Conservation (phyloP, 805 yeast genomes). For the Blastobotrys muscicola region DNA sequence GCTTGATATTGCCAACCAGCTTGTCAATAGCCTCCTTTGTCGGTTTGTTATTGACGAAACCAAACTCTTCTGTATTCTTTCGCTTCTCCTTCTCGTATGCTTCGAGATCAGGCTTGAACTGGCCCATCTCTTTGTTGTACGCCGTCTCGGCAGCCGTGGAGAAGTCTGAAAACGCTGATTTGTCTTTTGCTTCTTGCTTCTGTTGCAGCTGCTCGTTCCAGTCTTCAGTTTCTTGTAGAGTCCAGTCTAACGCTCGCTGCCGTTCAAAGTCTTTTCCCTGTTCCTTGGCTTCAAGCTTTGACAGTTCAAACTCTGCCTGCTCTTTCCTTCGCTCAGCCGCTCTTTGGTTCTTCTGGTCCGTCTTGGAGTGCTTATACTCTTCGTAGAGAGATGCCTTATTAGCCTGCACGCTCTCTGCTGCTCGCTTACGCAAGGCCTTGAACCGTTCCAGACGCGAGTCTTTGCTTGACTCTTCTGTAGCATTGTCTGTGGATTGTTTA, state of each 20-base stretch:
- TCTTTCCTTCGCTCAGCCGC: constrained; percentile 27
- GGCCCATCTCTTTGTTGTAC: constrained; percentile 43
- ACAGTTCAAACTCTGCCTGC: constrained; percentile 32
- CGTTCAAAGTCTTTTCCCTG: constrained; percentile 36
- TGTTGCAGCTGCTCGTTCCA: constrained; percentile 42
- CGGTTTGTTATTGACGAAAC: constrained; percentile 29
- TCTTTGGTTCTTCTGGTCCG: constrained; percentile 20
- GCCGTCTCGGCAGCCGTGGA: constrained; percentile 51
- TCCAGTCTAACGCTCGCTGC: constrained; percentile 42
- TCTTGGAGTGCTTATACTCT: constrained; percentile 26
- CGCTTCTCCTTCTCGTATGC: constrained; percentile 35
- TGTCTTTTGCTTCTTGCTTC: constrained; percentile 22
- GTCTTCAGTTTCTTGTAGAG: constrained; percentile 53
- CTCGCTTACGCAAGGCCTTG: constrained; percentile 23
- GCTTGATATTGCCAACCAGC: constrained; percentile 23
- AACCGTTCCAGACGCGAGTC: constrained; percentile 22
- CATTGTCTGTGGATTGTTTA: neutral
- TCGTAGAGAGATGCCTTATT: constrained; percentile 32
- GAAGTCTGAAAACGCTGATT: constrained; percentile 37
- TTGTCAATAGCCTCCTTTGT: constrained; percentile 26
- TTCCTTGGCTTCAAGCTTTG: constrained; percentile 29
- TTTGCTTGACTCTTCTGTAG: constrained; percentile 4
- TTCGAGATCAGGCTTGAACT: constrained; percentile 32
- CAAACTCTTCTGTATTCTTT: constrained; percentile 18
- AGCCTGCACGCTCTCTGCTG: constrained; percentile 23